A percentile compares a stretch with the other conserved stretches of the same genome.
Evolutionary conservation across 805 yeast species (phyloP).

Genomic region (Scheffersomyces coipomensis): DNA sequence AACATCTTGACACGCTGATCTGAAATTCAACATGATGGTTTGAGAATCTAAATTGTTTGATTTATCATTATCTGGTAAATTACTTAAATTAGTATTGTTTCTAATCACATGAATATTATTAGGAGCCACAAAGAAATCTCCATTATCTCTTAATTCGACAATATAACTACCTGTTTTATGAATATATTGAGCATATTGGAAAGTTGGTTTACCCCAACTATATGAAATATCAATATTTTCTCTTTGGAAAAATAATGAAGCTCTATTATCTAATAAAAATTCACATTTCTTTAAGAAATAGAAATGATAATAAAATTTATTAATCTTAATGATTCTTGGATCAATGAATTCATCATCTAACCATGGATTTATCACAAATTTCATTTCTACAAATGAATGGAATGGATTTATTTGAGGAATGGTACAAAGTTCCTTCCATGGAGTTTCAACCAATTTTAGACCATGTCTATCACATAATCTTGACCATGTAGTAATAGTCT

Average conservation of each 20-base stretch:
- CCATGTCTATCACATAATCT: constrained; percentile 86
- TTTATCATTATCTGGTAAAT: constrained; percentile 11
- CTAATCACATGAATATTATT: constrained; percentile 81
- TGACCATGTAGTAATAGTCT: constrained; percentile 54
- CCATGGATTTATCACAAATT: constrained; percentile 73
- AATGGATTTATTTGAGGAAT: constrained; percentile 81
- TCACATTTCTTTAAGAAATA: constrained; percentile 68
- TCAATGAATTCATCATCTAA: constrained; percentile 50
- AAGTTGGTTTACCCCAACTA: constrained; percentile 89
- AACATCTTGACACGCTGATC: constrained; percentile 57
- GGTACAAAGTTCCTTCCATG: constrained; percentile 82
- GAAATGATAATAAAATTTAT: constrained; percentile 73
- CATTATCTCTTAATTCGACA: constrained; percentile 79
- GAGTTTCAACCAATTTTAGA: constrained; percentile 74
- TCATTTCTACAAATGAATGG: constrained; percentile 75
- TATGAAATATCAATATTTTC: constrained; percentile 66
- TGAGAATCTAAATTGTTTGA: constrained; percentile 60
- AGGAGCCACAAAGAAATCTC: constrained; percentile 80
- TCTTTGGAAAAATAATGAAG: constrained; percentile 58
- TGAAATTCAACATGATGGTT: constrained; percentile 67
- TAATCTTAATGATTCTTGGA: constrained; percentile 41
- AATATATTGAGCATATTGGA: constrained; percentile 83
- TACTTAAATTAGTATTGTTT: constrained; percentile 44
- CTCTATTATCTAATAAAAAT: constrained; percentile 78
- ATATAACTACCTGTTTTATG: constrained; percentile 88